Evolutionary conservation across 176 grass and related monocot genomes (phyloP), one percentile per base, ranked within the genome.

Genomic region (Oryza australiensis): DNA sequence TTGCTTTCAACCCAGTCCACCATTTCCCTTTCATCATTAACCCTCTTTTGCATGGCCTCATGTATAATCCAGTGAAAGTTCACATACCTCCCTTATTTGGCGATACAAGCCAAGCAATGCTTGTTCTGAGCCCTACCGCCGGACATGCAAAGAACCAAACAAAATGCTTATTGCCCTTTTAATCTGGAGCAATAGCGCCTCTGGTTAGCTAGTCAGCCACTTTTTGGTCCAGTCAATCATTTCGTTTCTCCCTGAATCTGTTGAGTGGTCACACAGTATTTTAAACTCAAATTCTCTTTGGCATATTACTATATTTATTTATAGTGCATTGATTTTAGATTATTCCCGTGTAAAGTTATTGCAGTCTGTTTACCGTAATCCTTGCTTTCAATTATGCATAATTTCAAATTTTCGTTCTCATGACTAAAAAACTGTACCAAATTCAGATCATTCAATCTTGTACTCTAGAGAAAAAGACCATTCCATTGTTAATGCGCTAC

Each of bases 21-120:
- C 18, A 18, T 29, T 72, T 78, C 48, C 23, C 68, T 79, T 43
- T 70, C 70, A 88, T 84, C 87, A 88, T 80, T 73, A 40, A 29
- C 37, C 75, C 3, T 80, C 76, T 51, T 84, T 80, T 70, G 49
- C 64, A 70, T 84, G 41, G 16, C 28, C 62, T 80, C 23, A 62
- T 75, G 27, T 68, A 79, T 80, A 69, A 62, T 74, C 68, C 24
- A 27, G 20, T 69, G 59, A 67, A 38, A 74, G 9, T 11, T 49
- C 77, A 34, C 28, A 43, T 73, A 35, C 68, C 64, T 69, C 12
- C 18, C 11, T 79, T 84, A 57, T 34, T 78, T 38, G 18, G 76
- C 49, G 8, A 34, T 55, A 55, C 18, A 55, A 55, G 51, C 51
- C 16, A 74, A 29, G 68, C 29, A 63, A 69, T 80, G 69, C 37